A percentile compares a stretch with the other conserved stretches of the same genome.
These are phyloP conservation scores for Eutrema heterophyllum DNA, from an alignment of 345 rosid species.

Conservation along the genomic window DNA sequence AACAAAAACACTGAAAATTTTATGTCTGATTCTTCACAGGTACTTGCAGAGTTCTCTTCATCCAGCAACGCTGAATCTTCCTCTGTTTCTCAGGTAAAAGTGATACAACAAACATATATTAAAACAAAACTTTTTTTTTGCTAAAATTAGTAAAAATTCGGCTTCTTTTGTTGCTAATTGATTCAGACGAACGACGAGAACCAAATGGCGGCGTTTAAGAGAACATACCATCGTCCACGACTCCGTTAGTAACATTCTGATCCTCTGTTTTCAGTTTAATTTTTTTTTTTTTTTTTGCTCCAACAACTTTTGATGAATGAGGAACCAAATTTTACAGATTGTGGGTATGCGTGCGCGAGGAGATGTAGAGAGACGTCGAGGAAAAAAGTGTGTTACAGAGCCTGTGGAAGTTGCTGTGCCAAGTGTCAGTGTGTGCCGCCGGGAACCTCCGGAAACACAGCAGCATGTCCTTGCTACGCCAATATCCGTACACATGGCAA, in stretches of 20 bases:
- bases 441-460: slow-evolving; percentile 51
- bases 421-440: slow-evolving; percentile 67
- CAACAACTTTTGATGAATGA: not conserved
- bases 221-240: slow-evolving; percentile 17
- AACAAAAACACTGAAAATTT: not conserved
- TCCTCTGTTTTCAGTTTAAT: not conserved
- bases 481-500: slow-evolving; percentile 47
- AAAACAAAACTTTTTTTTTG: not conserved
- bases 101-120: not conserved
- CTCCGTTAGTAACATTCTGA: slow-evolving; percentile 14
- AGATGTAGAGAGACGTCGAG: slow-evolving; percentile 55
- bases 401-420: slow-evolving; percentile 61
- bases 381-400: slow-evolving; percentile 51
- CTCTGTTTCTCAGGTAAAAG: slow-evolving; percentile 23
- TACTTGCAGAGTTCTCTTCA: slow-evolving; percentile 19
- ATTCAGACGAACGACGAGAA: slow-evolving; percentile 24
- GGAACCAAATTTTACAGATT: slow-evolving; percentile 27
- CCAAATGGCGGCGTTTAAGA: slow-evolving; percentile 23
- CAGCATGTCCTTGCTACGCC: slow-evolving; percentile 55
- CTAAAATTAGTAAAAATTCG: not conserved
- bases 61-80: slow-evolving; percentile 15
- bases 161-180: slow-evolving; percentile 11
- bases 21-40: slow-evolving; percentile 1
- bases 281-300: not conserved
- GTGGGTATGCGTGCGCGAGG: slow-evolving; percentile 40